phyloP scores from a whole-genome alignment of 2,329 filamentous ascomycete species.

The Aspergillus phoenicis region DNA sequence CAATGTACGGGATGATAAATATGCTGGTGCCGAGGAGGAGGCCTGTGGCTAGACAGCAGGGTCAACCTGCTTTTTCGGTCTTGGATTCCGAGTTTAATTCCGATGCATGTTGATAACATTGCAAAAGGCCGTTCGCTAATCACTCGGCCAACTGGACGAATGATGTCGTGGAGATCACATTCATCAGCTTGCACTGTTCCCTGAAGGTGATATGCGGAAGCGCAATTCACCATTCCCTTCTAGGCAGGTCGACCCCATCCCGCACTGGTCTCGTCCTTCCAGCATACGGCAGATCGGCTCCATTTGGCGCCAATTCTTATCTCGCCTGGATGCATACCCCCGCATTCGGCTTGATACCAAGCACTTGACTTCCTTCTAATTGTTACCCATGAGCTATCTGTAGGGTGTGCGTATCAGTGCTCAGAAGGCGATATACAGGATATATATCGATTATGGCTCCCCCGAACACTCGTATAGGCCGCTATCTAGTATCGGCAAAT shows the following conservation, averaged over 20 bases:
- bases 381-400: neutral
- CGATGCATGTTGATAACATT: neutral
- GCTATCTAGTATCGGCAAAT: no score
- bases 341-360: neutral
- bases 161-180: neutral
- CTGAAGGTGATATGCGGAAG: neutral
- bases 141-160: neutral
- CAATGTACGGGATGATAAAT: neutral
- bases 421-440: neutral
- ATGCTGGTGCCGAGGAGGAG: neutral
- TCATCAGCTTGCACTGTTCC: neutral
- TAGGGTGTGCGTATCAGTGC: neutral
- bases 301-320: neutral
- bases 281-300: neutral
- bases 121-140: neutral
- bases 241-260: slow-evolving; percentile 25
- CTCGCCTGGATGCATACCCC: neutral
- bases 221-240: slow-evolving; percentile 6
- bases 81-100: neutral
- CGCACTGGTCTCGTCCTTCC: neutral
- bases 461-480: neutral
- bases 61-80: neutral
- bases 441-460: neutral
- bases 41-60: neutral
- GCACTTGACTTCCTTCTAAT: neutral